These are phyloP conservation scores for Striga hermonthica DNA, from an alignment of 305 asterid genomes.

Conservation along the genomic window DNA sequence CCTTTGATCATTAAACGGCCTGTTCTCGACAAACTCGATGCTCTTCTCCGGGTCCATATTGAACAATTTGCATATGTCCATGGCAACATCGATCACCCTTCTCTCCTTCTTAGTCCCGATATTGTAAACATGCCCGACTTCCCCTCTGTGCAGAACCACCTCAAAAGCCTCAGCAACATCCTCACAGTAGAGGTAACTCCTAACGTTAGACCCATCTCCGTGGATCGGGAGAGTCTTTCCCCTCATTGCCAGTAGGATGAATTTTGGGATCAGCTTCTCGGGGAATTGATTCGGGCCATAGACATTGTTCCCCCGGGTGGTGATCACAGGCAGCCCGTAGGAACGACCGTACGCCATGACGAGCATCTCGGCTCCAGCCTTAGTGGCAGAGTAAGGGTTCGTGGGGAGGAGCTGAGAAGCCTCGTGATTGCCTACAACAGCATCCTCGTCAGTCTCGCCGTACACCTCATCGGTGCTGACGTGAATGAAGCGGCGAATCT, in stretches of 20 bases:
- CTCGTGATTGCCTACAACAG: constrained; percentile 37
- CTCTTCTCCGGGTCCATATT: constrained; percentile 26
- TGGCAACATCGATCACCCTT: constrained; percentile 40
- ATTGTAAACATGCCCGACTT: constrained; percentile 39
- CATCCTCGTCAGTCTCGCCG: constrained; percentile 41
- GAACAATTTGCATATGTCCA: constrained; percentile 35
- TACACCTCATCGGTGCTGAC: constrained; percentile 23
- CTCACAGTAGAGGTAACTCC: constrained; percentile 43
- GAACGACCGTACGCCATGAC: constrained; percentile 39
- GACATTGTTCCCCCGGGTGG: constrained; percentile 45
- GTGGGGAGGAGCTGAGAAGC: constrained; percentile 43
- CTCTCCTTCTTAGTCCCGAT: constrained; percentile 39
- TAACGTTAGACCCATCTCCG: constrained; percentile 39
- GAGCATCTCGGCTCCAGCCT: constrained; percentile 31
- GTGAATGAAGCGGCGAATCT: constrained; percentile 20
- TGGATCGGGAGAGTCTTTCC: constrained; percentile 39
- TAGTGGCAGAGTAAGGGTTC: constrained; percentile 37
- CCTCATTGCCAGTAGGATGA: constrained; percentile 39
- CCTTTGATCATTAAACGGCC: constrained; percentile 43
- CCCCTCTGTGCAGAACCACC: constrained; percentile 38
- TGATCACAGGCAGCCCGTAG: constrained; percentile 38
- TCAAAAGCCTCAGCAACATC: constrained; percentile 44
- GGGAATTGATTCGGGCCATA: constrained; percentile 45
- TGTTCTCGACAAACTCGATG: constrained; percentile 36
- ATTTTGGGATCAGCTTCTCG: constrained; percentile 39